Conservation (phyloP, 108 stramenopile genomes). For the Nitzschia inconspicua region DNA sequence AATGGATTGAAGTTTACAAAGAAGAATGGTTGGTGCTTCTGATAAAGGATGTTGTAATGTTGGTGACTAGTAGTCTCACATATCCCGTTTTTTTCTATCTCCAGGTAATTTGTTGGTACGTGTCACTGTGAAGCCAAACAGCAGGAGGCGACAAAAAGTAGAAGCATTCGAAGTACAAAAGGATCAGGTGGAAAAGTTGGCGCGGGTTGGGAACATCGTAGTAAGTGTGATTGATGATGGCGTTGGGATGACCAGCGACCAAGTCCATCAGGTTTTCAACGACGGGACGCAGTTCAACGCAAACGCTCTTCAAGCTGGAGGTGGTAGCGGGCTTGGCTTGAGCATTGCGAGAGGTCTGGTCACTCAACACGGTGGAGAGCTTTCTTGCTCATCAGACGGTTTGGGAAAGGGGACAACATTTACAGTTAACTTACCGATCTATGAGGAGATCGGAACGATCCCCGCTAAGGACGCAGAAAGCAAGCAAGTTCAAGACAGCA, state of each 20-base stretch:
- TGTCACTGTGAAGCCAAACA: background rate
- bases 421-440: constrained; percentile 15
- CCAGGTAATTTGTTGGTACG: background rate
- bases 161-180: background rate
- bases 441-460: too few species aligned
- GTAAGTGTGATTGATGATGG: constrained; percentile 43
- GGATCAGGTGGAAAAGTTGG: background rate
- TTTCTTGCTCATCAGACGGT: constrained; percentile 37
- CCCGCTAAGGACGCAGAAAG: too few species aligned
- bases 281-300: constrained; percentile 53
- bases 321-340: constrained; percentile 66
- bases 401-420: constrained; percentile 35
- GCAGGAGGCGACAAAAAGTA: background rate
- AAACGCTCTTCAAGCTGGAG: constrained; percentile 54
- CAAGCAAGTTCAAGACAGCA: too few species aligned
- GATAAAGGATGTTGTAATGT: background rate
- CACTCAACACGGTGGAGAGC: constrained; percentile 35
- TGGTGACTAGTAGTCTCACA: too few species aligned
- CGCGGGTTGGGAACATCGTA: constrained; percentile 11
- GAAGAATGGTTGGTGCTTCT: background rate
- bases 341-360: constrained; percentile 46
- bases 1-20: constrained; percentile 41
- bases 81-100: background rate
- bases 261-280: constrained; percentile 32
- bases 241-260: constrained; percentile 40